Percentiles rank a stretch among this genome's conserved stretches.
Conservation (phyloP, 2,329 filamentous ascomycete genomes). For the Penicillium vulpinum region DNA sequence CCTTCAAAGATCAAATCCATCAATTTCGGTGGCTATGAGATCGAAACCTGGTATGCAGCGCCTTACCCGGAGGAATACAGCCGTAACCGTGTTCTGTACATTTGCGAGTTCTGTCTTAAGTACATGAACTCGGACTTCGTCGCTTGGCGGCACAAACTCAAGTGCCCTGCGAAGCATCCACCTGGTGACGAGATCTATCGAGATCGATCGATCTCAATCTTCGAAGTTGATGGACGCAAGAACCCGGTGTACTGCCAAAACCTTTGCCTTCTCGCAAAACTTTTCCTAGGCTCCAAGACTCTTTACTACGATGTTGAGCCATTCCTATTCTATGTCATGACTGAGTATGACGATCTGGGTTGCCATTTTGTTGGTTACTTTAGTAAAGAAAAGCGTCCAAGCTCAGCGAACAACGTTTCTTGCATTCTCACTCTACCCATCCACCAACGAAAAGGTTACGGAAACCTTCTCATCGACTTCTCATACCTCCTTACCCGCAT, state of each 20-base stretch:
- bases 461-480: constrained; percentile 95
- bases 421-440: constrained; percentile 96
- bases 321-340: constrained; percentile 98
- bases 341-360: constrained; percentile 80
- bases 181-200: constrained; percentile 98
- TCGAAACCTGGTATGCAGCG: constrained; percentile 98
- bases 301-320: constrained; percentile 99
- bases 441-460: constrained; percentile 95
- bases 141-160: constrained; percentile 94
- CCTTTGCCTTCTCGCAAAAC: constrained; percentile 87
- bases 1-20: constrained; percentile 98
- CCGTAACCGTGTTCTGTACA: constrained; percentile 93
- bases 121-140: constrained; percentile 99
- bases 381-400: constrained; percentile 94
- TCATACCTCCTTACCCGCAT: constrained; percentile 93
- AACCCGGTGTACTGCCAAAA: constrained; percentile 97
- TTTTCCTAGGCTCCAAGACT: constrained; percentile 97
- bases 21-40: constrained; percentile 95
- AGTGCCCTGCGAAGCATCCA: constrained; percentile 94
- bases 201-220: constrained; percentile 90
- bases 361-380: constrained; percentile 99
- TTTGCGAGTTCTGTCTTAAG: constrained; percentile 98
- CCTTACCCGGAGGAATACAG: constrained; percentile 99
- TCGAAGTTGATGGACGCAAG: constrained; percentile 91
- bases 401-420: constrained; percentile 94